Evolutionary conservation across 1,139 yeast species (phyloP), one percentile per base, ranked within the genome.

Genomic region (Blastobotrys elegans): DNA sequence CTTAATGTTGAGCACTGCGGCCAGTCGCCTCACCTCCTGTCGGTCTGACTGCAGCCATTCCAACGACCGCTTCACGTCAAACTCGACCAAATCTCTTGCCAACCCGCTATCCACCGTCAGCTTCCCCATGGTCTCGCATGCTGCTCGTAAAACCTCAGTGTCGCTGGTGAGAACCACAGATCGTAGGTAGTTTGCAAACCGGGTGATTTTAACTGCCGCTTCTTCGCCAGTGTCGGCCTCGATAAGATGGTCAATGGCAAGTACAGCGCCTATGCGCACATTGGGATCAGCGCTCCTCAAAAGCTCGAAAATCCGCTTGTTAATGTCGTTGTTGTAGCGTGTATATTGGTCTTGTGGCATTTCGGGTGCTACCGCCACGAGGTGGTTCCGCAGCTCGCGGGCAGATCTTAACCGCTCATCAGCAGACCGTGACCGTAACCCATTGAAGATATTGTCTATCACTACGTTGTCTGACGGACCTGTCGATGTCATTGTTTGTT

Each of bases 11-110:
- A 92, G 72, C 17, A 92, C 83, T 0, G 97, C 96, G 0, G 97
- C 96, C 64, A 89, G 96, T 53, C 95, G 77, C 59, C 95, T 77
- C 47, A 77, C 77, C 57, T 88, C 96, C 60, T 84, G 90, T 56
- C 87, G 82, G 56, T 84, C 90, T 20, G 83, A 74, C 49, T 85
- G 90, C 31, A 92, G 74, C 95, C 97, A 85, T 64, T 92, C 97
- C 46, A 90, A 74, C 40, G 96, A 89, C 48, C 89, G 75, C 60
- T 85, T 86, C 11, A 94, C 94, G 63, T 92, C 97, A 58, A 81
- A 85, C 54, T 90, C 97, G 26, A 92, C 97, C 65, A 92, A 84
- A 49, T 89, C 97, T 0, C 95, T 89, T 0, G 96, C 87, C 48
- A 89, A 69, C 0, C 95, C 94, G 22, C 96, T 95, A 0, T 95